Evolutionary conservation across 768 basidiomycete species (phyloP), one percentile per base, ranked within the genome.

Genomic region (Phaffia tasmanica): DNA sequence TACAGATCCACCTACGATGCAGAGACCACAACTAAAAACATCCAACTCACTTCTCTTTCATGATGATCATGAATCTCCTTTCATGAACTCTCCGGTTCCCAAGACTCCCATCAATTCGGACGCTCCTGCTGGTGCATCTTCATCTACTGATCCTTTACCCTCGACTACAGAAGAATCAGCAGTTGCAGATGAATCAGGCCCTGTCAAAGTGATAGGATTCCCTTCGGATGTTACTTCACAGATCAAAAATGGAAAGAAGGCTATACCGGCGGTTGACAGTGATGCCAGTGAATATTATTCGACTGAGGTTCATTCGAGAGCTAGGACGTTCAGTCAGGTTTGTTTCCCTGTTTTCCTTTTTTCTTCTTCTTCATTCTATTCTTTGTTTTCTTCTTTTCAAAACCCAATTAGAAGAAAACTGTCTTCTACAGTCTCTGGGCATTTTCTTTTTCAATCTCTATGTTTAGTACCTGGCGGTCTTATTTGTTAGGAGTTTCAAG

Each of bases 291-390:
- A 83, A 11, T 92, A 92, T 78, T 94, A 94, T 71, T 88, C 87
- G 23, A 82, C 81, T 54, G 87, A 94, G 73, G 81, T 84, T 3
- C 86, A 84, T 76, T 84, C 85, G 74, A 86, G 90, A 71, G 84
- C 86, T 21, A 81, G 91, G 73, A 94, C 91, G 0, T 95, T 91
- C 76, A 91, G 89, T 70, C 84, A 84, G 69, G 91, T 92, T 78
- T 71, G 85, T 77, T 19, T 35, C 27, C 23, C 46, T 49, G 48
- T 54, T 48, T 47, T 19, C 35, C 50, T n/a, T 56, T 53, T 35
- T 49, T 49, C 49, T 65, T 63, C 66, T 64, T 42, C 62, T 64
- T 70, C 4, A 59, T 21, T n/a, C 27, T 25, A n/a, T n/a, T n/a
- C n/a, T 42, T 25, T 21, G 25, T 30, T 14, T 46, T 62, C 51